phyloP scores from a whole-genome alignment of 116 monocot species.

The Dioscorea cayenensis region DNA sequence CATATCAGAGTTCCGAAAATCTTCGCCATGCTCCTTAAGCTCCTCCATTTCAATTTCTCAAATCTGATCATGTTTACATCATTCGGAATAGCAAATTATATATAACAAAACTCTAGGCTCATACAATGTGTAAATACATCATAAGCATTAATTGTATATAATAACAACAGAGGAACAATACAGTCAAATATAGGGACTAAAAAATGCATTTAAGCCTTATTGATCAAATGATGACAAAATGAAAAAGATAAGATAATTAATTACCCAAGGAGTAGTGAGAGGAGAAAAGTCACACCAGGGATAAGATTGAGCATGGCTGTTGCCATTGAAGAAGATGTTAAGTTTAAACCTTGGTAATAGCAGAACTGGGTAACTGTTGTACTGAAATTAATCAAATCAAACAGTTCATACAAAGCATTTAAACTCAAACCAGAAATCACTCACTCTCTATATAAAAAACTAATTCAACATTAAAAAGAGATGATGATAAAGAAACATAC shows the following conservation, averaged over 20 bases:
- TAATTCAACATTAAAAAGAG: too few relatives aligned
- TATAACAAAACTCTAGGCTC: too few relatives aligned
- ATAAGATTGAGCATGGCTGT: constrained; percentile 28
- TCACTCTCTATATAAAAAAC: too few relatives aligned
- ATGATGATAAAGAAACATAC: constrained; percentile 11
- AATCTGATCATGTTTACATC: constrained; percentile 11
- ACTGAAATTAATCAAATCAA: constrained; percentile 7
- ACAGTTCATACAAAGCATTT: not conserved
- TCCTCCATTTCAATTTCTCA: constrained; percentile 25
- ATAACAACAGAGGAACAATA: not conserved
- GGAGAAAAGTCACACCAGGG: constrained; percentile 46
- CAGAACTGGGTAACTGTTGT: constrained; percentile 22
- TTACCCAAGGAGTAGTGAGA: constrained; percentile 41
- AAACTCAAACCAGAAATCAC: not conserved
- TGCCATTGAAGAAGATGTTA: constrained; percentile 33
- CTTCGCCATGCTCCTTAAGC: constrained; percentile 33
- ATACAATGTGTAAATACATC: not conserved
- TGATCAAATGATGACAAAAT: too few relatives aligned
- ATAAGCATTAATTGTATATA: too few relatives aligned
- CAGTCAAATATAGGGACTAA: too few relatives aligned
- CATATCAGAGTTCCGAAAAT: constrained; percentile 32
- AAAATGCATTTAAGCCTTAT: too few relatives aligned
- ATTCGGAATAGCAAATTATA: too few relatives aligned
- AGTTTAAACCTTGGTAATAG: constrained; percentile 32
- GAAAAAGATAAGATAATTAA: not conserved